Conservation (phyloP, 2,329 filamentous ascomycete genomes). For the Neopestalotiopsis rosae region DNA sequence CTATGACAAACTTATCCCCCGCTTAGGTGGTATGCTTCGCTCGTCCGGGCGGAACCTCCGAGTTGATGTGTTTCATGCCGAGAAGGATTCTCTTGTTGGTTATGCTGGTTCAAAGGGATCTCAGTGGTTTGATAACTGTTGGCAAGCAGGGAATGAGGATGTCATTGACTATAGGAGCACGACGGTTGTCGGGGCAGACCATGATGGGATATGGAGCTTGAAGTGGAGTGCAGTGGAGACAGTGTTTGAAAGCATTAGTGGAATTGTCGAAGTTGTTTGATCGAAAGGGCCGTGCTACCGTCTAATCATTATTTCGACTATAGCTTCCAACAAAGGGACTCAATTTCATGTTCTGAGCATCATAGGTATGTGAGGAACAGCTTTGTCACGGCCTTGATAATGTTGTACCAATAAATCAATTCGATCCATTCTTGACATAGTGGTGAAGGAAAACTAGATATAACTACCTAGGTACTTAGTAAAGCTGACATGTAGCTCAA, state of each 20-base stretch:
- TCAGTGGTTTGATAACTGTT: not conserved
- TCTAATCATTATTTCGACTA: too few relatives aligned
- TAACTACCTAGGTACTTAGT: too few relatives aligned
- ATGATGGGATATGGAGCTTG: not conserved
- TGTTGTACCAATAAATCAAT: too few relatives aligned
- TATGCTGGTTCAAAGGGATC: not conserved
- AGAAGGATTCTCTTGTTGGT: not conserved
- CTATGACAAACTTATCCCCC: not conserved
- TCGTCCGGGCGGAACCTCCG: not conserved
- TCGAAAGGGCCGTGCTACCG: too few relatives aligned
- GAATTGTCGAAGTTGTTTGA: too few relatives aligned
- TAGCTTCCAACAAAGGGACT: too few relatives aligned
- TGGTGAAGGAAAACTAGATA: too few relatives aligned
- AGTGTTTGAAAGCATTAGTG: not conserved
- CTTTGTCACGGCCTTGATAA: too few relatives aligned
- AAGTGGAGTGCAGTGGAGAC: not conserved
- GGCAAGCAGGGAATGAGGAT: not conserved
- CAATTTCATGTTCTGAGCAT: too few relatives aligned
- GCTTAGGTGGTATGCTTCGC: not conserved
- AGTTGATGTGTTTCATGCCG: not conserved
- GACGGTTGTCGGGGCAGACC: not conserved
- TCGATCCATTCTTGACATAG: too few relatives aligned
- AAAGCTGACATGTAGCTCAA: too few relatives aligned
- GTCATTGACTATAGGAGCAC: not conserved
- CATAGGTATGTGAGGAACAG: too few relatives aligned